Base-by-base conservation (phyloP, 176 grass and related monocot genomes). In the Aegilops bicornis region DNA sequence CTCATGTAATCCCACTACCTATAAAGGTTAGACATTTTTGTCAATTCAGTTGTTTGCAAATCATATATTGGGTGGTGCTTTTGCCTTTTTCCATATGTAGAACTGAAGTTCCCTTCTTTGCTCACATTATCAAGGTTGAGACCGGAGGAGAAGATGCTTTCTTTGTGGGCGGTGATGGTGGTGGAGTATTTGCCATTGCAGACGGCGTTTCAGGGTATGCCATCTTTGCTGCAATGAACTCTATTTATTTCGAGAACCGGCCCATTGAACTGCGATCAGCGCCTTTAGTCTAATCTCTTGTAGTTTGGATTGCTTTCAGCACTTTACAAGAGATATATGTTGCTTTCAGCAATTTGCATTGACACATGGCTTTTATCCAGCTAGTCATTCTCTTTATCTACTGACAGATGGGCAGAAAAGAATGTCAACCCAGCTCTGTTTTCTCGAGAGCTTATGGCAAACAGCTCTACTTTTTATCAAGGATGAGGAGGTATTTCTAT, bases 351-450 rank as follows among this genome's bases (percentile, higher is more conserved):
- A 75, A 81, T 91, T 85, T 77, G 59, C 82, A 88, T 90, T 93
- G 72, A 88, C 88, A 83, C 76, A 79, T 83, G 84, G 88, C 71
- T 91, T 90, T 50, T 92, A 92, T 98, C 81, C 74, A 91, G 92
- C 93, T 98, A 93, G 89, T 85, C 82, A 90, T 92, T 90, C 76
- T 95, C 85, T n/a, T 92, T 92, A 45, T 84, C 89, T 86, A 91
- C 82, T 93, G 87, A 92, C 91, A 98, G 96, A 89, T 98, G 96
- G 96, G 91, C 96, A 78, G 96, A 91, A 85, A 90, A 72, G 84
- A 81, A 91, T 86, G 79, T 98, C n/a, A 92, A 98, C 90, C 96
- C 96, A 75, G 96, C 93, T 77, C 81, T 98, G 17, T 98, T 98
- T 82, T 92, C 96, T 74, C 89, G 88, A 66, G 93, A 98, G 75